phyloP scores from a whole-genome alignment of 2,329 filamentous ascomycete species.

The Harringtonia aguacate region DNA sequence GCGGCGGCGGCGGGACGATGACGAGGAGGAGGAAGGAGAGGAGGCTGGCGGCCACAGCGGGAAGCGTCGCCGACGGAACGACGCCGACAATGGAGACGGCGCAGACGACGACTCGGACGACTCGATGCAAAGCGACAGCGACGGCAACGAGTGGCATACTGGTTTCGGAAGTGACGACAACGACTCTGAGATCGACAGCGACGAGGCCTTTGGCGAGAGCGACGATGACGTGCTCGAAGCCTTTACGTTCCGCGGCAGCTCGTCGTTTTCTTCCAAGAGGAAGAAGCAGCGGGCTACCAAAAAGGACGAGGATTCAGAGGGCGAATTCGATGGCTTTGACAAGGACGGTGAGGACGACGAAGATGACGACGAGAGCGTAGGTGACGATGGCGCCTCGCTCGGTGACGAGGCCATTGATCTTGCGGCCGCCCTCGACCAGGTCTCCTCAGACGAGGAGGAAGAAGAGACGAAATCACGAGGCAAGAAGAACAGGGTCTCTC shows the following conservation, averaged over 20 bases:
- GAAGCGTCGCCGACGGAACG: conserved; percentile 29
- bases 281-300: conserved; percentile 19
- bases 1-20: conserved; percentile 33
- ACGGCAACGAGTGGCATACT: conserved; percentile 76
- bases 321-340: conserved; percentile 46
- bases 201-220: conserved; percentile 79
- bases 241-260: conserved; percentile 46
- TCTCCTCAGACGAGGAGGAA: conserved; percentile 39
- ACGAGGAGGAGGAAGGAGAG: conserved; percentile 39
- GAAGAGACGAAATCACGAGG: conserved; percentile 28
- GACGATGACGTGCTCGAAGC: conserved; percentile 79
- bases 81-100: conserved; percentile 23
- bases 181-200: conserved; percentile 54
- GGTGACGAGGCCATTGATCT: conserved; percentile 50
- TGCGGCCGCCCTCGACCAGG: conserved; percentile 45
- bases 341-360: conserved; percentile 31
- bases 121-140: conserved; percentile 72
- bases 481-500: too few species aligned
- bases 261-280: conserved; percentile 24
- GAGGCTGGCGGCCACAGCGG: conserved; percentile 52
- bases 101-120: conserved; percentile 40
- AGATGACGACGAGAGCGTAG: conserved; percentile 48
- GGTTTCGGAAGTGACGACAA: conserved; percentile 52
- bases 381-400: conserved; percentile 41
- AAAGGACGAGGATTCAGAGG: conserved; percentile 22